Evolutionary conservation across 495 filamentous ascomycete species (phyloP).

Genomic region (Daldinia caldariorum): DNA sequence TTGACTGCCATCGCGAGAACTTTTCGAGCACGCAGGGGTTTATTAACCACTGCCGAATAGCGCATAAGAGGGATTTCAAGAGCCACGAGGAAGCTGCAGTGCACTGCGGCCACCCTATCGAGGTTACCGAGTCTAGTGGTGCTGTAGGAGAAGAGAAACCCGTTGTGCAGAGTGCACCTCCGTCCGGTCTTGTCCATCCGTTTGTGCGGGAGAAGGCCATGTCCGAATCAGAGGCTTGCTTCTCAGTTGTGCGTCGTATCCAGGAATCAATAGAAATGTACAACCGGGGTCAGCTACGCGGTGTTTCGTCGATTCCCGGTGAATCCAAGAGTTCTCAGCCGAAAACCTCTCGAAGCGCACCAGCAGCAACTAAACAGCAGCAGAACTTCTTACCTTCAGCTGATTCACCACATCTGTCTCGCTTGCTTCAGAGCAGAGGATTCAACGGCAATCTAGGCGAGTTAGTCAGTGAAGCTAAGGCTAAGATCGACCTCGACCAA

Average conservation of each 20-base stretch:
- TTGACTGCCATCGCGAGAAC: conserved; percentile 86
- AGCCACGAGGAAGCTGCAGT: conserved; percentile 96
- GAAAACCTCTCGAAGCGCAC: conserved; percentile 1
- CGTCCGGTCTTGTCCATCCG: conserved; percentile 73
- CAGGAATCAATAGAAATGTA: conserved; percentile 58
- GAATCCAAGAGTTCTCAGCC: conserved; percentile 30
- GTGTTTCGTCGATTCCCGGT: conserved; percentile 55
- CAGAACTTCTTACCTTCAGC: conserved; percentile 66
- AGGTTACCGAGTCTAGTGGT: conserved; percentile 69
- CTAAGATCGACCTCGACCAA: conserved; percentile 62
- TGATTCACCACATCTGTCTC: conserved; percentile 79
- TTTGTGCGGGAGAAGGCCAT: conserved; percentile 68
- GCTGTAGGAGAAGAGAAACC: conserved; percentile 65
- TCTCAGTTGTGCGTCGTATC: conserved; percentile 59
- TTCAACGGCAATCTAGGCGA: conserved; percentile 70
- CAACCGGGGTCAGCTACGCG: conserved; percentile 56
- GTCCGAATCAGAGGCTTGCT: conserved; percentile 64
- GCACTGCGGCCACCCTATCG: conserved; percentile 83
- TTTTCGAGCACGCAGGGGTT: conserved; percentile 97
- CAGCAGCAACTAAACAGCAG: conserved; percentile 10
- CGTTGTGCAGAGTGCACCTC: conserved; percentile 28
- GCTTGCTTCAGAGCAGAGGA: conserved; percentile 71
- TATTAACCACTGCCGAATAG: conserved; percentile 97
- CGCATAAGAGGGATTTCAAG: conserved; percentile 87
- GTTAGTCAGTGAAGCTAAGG: conserved; percentile 67